Percentiles rank a stretch among this genome's conserved stretches.
These are phyloP conservation scores for Irpex lacteus DNA, from an alignment of 1,284 basidiomycete genomes.

Conservation along the genomic window DNA sequence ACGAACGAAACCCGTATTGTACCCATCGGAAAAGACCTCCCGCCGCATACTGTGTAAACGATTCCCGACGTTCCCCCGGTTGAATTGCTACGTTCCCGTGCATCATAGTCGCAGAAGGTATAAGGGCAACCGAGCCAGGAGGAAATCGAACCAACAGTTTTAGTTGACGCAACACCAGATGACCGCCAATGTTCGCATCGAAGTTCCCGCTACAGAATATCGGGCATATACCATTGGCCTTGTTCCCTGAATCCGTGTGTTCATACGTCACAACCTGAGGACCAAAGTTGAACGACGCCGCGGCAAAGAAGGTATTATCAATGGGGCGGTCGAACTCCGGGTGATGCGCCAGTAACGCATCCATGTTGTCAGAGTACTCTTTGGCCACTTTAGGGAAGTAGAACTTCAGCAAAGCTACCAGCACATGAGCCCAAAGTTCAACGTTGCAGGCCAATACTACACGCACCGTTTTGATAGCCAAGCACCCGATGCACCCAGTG, in stretches of 20 bases:
- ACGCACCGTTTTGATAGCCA: background rate
- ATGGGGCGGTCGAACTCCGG: background rate
- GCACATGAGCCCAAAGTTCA: background rate
- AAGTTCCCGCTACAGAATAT: constrained; percentile 25
- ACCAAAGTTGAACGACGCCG: background rate
- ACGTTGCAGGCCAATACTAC: background rate
- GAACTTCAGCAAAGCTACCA: background rate
- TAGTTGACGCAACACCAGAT: constrained; percentile 24
- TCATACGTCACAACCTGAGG: background rate
- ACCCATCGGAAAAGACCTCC: constrained; percentile 26
- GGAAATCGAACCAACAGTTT: constrained; percentile 22
- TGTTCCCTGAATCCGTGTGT: background rate
- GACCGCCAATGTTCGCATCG: constrained; percentile 20
- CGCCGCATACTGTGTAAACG: constrained; percentile 23
- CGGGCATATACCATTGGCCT: constrained; percentile 13
- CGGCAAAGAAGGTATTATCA: background rate
- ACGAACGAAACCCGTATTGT: constrained; percentile 15
- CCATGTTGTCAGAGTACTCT: background rate
- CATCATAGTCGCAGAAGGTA: constrained; percentile 24
- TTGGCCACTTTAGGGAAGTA: background rate
- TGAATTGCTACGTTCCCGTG: constrained; percentile 22
- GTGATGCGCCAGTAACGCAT: background rate
- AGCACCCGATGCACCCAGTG: background rate
- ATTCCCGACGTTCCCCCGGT: constrained; percentile 1
- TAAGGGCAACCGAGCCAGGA: constrained; percentile 20